Conservation (phyloP, 257 asterid genomes). For the Nicotiana knightiana region DNA sequence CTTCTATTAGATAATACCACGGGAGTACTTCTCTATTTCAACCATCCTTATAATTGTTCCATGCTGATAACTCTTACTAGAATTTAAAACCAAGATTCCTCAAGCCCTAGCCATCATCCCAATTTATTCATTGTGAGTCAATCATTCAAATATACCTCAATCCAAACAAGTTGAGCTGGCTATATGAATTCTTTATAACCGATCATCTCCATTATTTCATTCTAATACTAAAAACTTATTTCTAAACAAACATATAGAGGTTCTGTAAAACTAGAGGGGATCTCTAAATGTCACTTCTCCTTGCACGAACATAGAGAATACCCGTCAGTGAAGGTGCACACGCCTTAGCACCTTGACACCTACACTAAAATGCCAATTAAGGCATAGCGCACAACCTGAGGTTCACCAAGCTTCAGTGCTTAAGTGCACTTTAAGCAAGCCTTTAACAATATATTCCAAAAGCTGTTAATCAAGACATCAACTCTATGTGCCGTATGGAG, state of each 20-base stretch:
- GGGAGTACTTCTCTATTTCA: background rate
- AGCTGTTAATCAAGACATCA: background rate
- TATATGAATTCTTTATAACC: background rate
- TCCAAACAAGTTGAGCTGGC: background rate
- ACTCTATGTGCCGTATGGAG: background rate
- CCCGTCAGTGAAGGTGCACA: too few species aligned
- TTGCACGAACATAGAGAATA: background rate
- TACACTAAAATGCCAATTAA: too few species aligned
- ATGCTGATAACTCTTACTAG: background rate
- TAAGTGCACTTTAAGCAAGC: too few species aligned
- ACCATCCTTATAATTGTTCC: background rate
- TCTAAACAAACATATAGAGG: background rate
- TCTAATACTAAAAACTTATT: background rate
- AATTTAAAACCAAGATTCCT: background rate
- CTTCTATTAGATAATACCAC: background rate
- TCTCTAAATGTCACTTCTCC: background rate
- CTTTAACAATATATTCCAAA: background rate
- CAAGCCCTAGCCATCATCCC: background rate
- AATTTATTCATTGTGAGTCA: background rate
- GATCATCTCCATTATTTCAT: background rate
- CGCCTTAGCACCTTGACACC: too few species aligned
- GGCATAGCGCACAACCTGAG: too few species aligned
- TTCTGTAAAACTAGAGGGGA: background rate
- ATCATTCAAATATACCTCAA: background rate
- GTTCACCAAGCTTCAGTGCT: too few species aligned